Evolutionary conservation across 768 basidiomycete genomes (phyloP), one percentile per base, ranked within the genome.

Genomic region (Leucogyrophana mollusca): DNA sequence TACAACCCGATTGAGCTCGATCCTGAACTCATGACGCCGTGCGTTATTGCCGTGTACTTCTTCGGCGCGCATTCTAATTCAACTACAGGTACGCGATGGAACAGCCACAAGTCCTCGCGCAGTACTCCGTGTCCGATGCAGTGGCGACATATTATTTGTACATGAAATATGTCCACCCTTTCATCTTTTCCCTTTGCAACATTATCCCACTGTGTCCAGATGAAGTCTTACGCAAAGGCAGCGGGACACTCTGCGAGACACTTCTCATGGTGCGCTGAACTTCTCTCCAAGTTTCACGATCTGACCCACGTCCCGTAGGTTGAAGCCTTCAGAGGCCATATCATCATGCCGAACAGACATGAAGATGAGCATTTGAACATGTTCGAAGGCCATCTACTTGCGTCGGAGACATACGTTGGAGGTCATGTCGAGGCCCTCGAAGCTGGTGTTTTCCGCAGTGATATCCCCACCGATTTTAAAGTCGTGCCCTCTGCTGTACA

Each of bases 151-250:
- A 99, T 65, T 98, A 98, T 66, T 79, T 99, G 27, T 98, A 99
- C 71, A 99, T 98, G 96, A 99, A 98, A 94, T 99, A 99, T 58
- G 94, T 99, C 9, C 94, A 98, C 60, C 96, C 96, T 0, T 99
- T 99, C 77, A 91, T 99, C 52, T 99, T 99, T 72, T 98, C 96
- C 8, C 70, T 99, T 30, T 98, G 96, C 69, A 99, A 96, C 74
- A 99, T 98, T 66, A 98, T 99, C 56, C 95, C 96, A 9, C 78
- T 99, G 43, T 86, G 85, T 58, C 94, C 96, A 3, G 96, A 99
- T 57, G 96, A 99, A 51, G 96, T 98, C 4, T 67, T 98, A 54
- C 76, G 95, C 41, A 98, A 99, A 65, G 96, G 96, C 25, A 90
- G 83, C 60, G 96, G 96, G 8, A 99, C 96, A 1, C 76, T 99